Base-by-base conservation (phyloP, 768 basidiomycete species). In the Rhodocollybia butyracea region DNA sequence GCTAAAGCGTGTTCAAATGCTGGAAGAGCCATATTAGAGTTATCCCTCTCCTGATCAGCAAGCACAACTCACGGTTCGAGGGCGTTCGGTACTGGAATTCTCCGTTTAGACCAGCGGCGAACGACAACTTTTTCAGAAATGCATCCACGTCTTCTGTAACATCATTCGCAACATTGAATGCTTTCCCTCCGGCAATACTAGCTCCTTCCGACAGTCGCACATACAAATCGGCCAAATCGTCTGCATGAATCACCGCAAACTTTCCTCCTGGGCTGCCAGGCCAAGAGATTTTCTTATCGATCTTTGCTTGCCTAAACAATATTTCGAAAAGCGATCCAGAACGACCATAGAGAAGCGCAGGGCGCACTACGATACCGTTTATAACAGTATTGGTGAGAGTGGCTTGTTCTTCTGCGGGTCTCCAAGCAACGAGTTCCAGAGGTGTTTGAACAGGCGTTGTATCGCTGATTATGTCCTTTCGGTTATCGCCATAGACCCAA, bases 221-320 rank as follows among this genome's bases (percentile, higher is more conserved):
- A 52, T 73, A 79, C 34, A 76, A 47, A 46, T 77, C 78, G 3
- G 77, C 77, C 36, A 77, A 63, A 57, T 81, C 79, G 60, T 81
- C 79, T 11, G 57, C 47, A 60, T 81, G 79, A 36, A 80, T 63
- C 3, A 72, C 3, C 3, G 60, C 39, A n/a, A 57, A 22, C 32
- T 75, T 63, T 1, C 66, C 66, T 2, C 69, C 73, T 0, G 70
- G 70, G 19, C 65, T 67, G n/a, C 75, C 75, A 15, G 58, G 61
- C 66, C 69, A 72, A 17, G 52, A 57, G 2, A 72, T 69, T 36
- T 64, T 64, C 15, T 73, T 73, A 10, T 61, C 61, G 8, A 54
- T 39, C 5, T 43, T 41, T 11, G 48, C 48, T 41, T 42, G 38
- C 40, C 63, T 54, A 64, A 79, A 79, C 3, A 73, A 45, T 15